Percentiles rank a stretch among this genome's conserved stretches.
Evolutionary conservation across 371 early-diverging fungal genomes (phyloP).

Genomic region (Haplosporangium sp.): DNA sequence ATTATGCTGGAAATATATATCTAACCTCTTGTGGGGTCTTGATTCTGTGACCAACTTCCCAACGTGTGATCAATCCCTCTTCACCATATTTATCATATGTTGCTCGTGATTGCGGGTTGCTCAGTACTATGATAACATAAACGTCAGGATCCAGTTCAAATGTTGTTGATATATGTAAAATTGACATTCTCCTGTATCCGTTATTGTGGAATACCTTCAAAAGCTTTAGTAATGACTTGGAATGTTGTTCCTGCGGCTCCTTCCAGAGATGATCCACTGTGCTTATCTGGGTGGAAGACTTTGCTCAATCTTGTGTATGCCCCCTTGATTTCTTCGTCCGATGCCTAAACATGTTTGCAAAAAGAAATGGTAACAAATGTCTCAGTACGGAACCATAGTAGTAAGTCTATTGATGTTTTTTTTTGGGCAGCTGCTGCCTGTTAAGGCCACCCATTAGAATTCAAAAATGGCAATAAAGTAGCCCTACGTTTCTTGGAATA

Average conservation of each 20-base stretch:
- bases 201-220: constrained; percentile 73
- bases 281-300: constrained; percentile 94
- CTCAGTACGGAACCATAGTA: background rate
- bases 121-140: constrained; percentile 70
- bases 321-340: constrained; percentile 88
- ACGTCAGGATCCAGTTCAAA: background rate
- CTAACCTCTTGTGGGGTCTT: constrained; percentile 88
- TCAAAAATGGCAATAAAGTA: too few relatives aligned
- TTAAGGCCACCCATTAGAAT: too few relatives aligned
- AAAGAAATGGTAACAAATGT: background rate
- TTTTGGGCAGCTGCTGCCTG: too few relatives aligned
- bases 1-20: background rate
- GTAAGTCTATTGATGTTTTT: too few relatives aligned
- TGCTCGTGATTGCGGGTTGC: constrained; percentile 83
- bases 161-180: background rate
- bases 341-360: constrained; percentile 63
- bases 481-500: constrained; percentile 75
- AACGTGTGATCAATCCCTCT: constrained; percentile 79
- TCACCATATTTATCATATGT: constrained; percentile 95
- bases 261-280: constrained; percentile 63
- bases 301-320: constrained; percentile 84
- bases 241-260: constrained; percentile 80
- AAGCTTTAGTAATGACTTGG: constrained; percentile 85
- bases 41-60: constrained; percentile 83
- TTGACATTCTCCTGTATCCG: background rate